Evolutionary conservation across 345 rosid genomes (phyloP).

Genomic region (Arabidopsis arenosa): DNA sequence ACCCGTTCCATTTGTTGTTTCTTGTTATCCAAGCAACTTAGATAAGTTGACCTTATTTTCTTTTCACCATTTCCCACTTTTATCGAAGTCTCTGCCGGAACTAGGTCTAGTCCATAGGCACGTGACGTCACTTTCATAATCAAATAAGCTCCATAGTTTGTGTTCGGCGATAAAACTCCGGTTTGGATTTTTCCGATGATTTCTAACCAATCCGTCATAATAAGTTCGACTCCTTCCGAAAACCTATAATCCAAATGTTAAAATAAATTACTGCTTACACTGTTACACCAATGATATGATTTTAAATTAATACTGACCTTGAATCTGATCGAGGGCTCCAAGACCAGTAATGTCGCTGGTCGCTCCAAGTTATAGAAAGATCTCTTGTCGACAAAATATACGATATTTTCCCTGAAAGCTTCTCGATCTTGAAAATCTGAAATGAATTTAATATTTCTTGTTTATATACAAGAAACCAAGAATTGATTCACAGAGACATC

Average conservation of each 20-base stretch:
- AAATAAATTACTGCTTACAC: neutral
- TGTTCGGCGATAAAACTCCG: constrained; percentile 51
- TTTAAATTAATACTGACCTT: constrained; percentile 45
- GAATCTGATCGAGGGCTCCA: constrained; percentile 65
- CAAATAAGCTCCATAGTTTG: constrained; percentile 59
- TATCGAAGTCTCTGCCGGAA: constrained; percentile 53
- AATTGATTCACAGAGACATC: no score
- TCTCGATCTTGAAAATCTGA: constrained; percentile 70
- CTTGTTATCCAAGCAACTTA: constrained; percentile 41
- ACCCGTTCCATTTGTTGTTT: constrained; percentile 41
- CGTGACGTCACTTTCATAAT: constrained; percentile 47
- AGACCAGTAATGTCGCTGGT: constrained; percentile 61
- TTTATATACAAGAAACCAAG: neutral
- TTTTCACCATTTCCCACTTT: constrained; percentile 34
- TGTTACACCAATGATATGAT: neutral
- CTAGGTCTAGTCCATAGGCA: constrained; percentile 58
- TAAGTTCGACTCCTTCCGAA: constrained; percentile 49
- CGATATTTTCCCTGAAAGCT: constrained; percentile 57
- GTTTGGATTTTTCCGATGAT: constrained; percentile 51
- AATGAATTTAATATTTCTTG: neutral
- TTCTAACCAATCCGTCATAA: constrained; percentile 53
- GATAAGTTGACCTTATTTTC: neutral
- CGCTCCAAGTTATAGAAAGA: constrained; percentile 70
- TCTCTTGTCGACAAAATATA: constrained; percentile 72
- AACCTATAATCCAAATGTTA: constrained; percentile 42